A percentile compares a stretch with the other conserved stretches of the same genome.
These are phyloP conservation scores for Atkinsonella hypoxylon DNA, from an alignment of 2,329 filamentous ascomycete genomes.

Conservation along the genomic window DNA sequence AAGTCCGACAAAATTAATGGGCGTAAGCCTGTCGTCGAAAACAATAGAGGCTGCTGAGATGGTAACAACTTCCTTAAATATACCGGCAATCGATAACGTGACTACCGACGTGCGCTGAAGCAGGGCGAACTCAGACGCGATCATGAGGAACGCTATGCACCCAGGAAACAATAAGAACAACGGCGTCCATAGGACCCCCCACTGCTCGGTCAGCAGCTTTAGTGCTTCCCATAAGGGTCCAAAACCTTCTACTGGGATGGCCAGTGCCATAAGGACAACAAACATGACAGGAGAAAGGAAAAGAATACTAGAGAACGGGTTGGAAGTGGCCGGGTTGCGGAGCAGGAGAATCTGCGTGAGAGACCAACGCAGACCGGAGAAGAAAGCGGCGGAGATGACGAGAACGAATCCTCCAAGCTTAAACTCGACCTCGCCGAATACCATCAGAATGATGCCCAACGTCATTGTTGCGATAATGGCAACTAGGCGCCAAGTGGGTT, in stretches of 20 bases:
- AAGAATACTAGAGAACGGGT: constrained; percentile 94
- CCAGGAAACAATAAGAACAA: constrained; percentile 81
- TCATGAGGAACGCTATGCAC: constrained; percentile 89
- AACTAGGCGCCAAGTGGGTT: constrained; percentile 73
- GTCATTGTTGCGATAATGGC: constrained; percentile 89
- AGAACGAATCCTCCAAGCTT: constrained; percentile 76
- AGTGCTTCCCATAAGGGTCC: constrained; percentile 55
- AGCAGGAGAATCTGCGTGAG: constrained; percentile 94
- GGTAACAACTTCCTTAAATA: constrained; percentile 97
- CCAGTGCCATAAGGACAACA: constrained; percentile 62
- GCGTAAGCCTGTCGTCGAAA: constrained; percentile 78
- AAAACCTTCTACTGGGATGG: constrained; percentile 77
- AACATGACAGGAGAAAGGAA: constrained; percentile 99
- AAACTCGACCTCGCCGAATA: constrained; percentile 87
- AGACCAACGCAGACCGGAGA: constrained; percentile 95
- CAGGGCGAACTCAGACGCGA: constrained; percentile 86
- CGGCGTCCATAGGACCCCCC: constrained; percentile 55
- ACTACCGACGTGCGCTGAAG: constrained; percentile 92
- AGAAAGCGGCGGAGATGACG: constrained; percentile 87
- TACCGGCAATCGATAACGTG: constrained; percentile 89
- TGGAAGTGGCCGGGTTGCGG: constrained; percentile 86
- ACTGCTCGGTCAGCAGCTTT: constrained; percentile 47
- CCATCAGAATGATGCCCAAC: constrained; percentile 91
- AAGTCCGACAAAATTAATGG: constrained; percentile 77
- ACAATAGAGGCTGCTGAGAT: constrained; percentile 79